A percentile compares a stretch with the other conserved stretches of the same genome.
Conservation (phyloP, 768 basidiomycete genomes). For the Lactifluus volemus region DNA sequence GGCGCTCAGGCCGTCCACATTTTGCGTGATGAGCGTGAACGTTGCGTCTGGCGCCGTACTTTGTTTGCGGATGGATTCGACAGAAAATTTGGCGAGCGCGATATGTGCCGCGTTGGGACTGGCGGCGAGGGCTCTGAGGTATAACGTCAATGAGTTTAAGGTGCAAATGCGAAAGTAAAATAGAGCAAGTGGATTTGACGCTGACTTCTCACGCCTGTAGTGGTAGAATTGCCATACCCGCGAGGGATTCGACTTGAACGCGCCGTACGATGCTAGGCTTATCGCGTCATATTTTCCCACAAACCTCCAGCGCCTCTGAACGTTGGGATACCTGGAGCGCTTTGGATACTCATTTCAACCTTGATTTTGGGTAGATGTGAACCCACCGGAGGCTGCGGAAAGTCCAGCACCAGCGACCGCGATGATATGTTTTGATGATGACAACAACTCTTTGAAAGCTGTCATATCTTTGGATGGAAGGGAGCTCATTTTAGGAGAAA, state of each 20-base stretch:
- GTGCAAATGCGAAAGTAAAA: background rate
- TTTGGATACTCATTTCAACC: background rate
- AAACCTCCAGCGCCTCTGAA: conserved; percentile 13
- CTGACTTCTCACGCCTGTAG: conserved; percentile 13
- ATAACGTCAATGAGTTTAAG: background rate
- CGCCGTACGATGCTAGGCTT: background rate
- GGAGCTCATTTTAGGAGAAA: conserved; percentile 21
- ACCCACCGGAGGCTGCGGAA: conserved; percentile 49
- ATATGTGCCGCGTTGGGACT: conserved; percentile 49
- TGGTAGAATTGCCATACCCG: conserved; percentile 16
- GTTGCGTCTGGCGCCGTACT: conserved; percentile 33
- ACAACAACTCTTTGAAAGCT: conserved; percentile 5
- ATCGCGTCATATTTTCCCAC: conserved; percentile 12
- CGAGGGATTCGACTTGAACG: conserved; percentile 10
- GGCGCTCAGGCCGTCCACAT: conserved; percentile 48
- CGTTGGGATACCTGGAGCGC: conserved; percentile 25
- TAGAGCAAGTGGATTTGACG: background rate
- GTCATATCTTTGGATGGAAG: conserved; percentile 5
- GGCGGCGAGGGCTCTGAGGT: conserved; percentile 21
- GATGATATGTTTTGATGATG: conserved; percentile 29
- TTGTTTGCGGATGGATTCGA: conserved; percentile 29
- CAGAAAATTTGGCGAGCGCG: conserved; percentile 39
- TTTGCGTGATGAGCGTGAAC: conserved; percentile 51
- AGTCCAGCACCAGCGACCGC: conserved; percentile 49
- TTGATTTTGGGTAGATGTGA: background rate